Conservation (phyloP, 1,284 basidiomycete genomes). For the Leccinum ponderosum region DNA sequence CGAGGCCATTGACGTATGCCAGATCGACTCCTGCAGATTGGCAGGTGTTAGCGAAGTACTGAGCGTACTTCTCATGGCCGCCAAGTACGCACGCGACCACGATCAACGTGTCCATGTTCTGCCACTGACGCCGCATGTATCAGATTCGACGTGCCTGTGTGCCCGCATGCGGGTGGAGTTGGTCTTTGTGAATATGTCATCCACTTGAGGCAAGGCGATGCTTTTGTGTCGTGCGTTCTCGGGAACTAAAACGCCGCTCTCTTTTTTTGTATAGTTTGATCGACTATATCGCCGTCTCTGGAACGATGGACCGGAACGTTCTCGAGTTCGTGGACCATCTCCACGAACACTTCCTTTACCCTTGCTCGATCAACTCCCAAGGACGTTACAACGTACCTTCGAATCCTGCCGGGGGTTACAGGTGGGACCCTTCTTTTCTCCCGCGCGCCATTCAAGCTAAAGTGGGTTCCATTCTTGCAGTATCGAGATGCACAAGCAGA, state of each 20-base stretch:
- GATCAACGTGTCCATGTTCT: conserved; percentile 1
- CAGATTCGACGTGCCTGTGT: conserved; percentile 84
- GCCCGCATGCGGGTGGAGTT: conserved; percentile 94
- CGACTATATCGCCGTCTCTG: conserved; percentile 91
- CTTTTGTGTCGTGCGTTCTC: conserved; percentile 9
- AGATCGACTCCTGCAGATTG: conserved; percentile 93
- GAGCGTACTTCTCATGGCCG: conserved; percentile 91
- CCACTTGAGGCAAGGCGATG: conserved; percentile 58
- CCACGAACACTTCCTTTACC: conserved; percentile 91
- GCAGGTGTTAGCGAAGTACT: conserved; percentile 94
- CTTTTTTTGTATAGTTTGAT: conserved; percentile 56
- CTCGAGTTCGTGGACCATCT: conserved; percentile 89
- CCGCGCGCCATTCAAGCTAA: neutral
- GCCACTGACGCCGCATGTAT: conserved; percentile 14
- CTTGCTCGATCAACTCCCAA: conserved; percentile 83
- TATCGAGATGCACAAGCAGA: conserved; percentile 74
- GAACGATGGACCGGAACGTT: conserved; percentile 91
- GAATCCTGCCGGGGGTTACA: conserved; percentile 70
- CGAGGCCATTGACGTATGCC: conserved; percentile 86
- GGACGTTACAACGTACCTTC: conserved; percentile 85
- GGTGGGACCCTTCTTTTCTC: conserved; percentile 42
- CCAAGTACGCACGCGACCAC: conserved; percentile 60
- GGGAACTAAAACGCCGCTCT: neutral
- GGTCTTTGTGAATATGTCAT: conserved; percentile 94
- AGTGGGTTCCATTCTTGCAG: conserved; percentile 36